Evolutionary conservation across 2,329 filamentous ascomycete genomes (phyloP), one percentile per base, ranked within the genome.

Genomic region (Pseudogymnoascus sp.): DNA sequence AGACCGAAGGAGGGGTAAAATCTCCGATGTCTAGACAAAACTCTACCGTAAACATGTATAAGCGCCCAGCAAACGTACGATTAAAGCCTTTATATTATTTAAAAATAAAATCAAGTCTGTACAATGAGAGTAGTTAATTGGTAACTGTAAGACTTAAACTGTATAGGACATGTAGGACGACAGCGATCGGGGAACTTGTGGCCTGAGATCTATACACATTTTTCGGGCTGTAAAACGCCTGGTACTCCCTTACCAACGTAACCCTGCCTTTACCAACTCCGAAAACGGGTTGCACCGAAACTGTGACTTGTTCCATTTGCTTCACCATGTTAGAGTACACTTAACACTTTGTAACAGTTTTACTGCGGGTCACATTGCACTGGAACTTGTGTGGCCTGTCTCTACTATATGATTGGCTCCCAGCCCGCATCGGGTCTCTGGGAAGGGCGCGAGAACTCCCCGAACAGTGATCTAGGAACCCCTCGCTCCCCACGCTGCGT

Each of bases 371-470:
- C 42, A 49, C 9, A 45, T 8, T 25, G 41, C 6, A 5, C 41
- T 45, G 45, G 6, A 52, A 52, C 25, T 52, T 52, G 25, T 52
- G 45, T 52, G 45, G 45, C 45, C 45, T 19, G 25, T 52, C 45
- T 52, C 25, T 12, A 16, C 45, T 52, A 16, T 30, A 30, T 52
- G 45, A 52, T 52, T 52, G 45, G 45, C 45, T 30, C 25, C 11
- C 45, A 52, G 19, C 45, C 23, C 9, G 45, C 45, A 30, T 52
- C 45, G 23, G 45, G n/a, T 52, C n/a, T 52, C 25, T 30, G 8
- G 45, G 45, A 49, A 49, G 45, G 45, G 45, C 45, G 45, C 45
- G n/a, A 52, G 45, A 52, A 52, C 22, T 52, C 45, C 45, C 45
- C 45, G 45, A 16, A 16, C 4, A 30, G 8, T n/a, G 25, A 52